Conservation (phyloP, 2,329 filamentous ascomycete species). For the Colletotrichum graminicola region DNA sequence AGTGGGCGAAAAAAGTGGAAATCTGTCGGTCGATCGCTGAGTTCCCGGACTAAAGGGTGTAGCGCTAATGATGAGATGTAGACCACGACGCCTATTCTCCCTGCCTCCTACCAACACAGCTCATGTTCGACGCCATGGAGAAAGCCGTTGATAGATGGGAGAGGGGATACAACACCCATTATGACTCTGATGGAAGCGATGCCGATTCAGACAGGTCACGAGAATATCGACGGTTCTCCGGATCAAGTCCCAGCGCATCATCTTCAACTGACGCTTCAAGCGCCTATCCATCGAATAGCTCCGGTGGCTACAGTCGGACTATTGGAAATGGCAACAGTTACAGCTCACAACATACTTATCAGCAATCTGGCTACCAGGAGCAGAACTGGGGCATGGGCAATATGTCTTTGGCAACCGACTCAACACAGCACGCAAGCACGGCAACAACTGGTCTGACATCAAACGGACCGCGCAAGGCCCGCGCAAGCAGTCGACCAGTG, state of each 20-base stretch:
- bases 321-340: slow-evolving; percentile 25
- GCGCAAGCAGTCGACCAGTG: slow-evolving; percentile 3
- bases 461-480: slow-evolving; percentile 1
- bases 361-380: slow-evolving; percentile 32
- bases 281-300: slow-evolving; percentile 25
- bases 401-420: slow-evolving; percentile 23
- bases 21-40: slow-evolving; percentile 25
- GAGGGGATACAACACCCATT: slow-evolving; percentile 30
- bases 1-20: slow-evolving; percentile 37
- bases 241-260: slow-evolving; percentile 33
- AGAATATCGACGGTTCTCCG: slow-evolving; percentile 32
- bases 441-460: neutral
- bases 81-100: slow-evolving; percentile 40
- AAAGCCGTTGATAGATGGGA: slow-evolving; percentile 39
- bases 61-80: neutral
- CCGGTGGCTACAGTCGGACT: slow-evolving; percentile 30
- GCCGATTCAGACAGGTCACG: slow-evolving; percentile 35
- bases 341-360: slow-evolving; percentile 18
- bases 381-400: slow-evolving; percentile 32
- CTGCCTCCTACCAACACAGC: slow-evolving; percentile 33
- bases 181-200: slow-evolving; percentile 39
- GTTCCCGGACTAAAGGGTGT: no score
- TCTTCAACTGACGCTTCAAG: slow-evolving; percentile 37
- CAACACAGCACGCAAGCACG: slow-evolving; percentile 2
- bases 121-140: slow-evolving; percentile 40